Percentiles rank a stretch among this genome's conserved stretches.
phyloP scores from a whole-genome alignment of 2,329 filamentous ascomycete species.

The Botrytis galanthina region DNA sequence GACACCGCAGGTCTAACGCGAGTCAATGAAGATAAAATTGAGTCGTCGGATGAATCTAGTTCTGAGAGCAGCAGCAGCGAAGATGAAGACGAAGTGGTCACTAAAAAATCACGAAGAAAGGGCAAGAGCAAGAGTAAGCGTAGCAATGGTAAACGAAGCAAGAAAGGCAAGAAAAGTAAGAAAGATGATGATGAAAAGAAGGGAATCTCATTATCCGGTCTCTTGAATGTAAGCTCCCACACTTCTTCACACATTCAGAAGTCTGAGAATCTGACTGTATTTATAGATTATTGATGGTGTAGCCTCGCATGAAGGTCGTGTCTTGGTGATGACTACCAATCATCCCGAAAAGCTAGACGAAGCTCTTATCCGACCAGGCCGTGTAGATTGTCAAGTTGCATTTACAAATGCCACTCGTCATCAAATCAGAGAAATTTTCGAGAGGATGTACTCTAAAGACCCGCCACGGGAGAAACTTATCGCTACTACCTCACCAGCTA shows the following conservation, averaged over 20 bases:
- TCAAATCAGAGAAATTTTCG: constrained; percentile 58
- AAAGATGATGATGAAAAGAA: constrained; percentile 32
- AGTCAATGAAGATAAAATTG: constrained; percentile 30
- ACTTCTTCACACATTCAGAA: neutral
- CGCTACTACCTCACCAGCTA: constrained; percentile 28
- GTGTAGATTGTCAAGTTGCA: constrained; percentile 67
- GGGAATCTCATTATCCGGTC: constrained; percentile 70
- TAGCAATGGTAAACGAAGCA: constrained; percentile 37
- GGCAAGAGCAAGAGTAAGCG: constrained; percentile 34
- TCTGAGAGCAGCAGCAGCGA: neutral
- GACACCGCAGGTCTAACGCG: constrained; percentile 61
- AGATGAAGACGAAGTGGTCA: constrained; percentile 30
- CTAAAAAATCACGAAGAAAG: constrained; percentile 47
- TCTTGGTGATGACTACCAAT: constrained; percentile 83
- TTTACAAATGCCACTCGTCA: constrained; percentile 57
- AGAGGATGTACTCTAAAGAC: constrained; percentile 56
- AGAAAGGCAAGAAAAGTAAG: neutral
- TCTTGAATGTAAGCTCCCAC: constrained; percentile 57
- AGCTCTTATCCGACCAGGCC: constrained; percentile 70
- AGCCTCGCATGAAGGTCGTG: constrained; percentile 72
- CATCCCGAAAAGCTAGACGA: constrained; percentile 69
- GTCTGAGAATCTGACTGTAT: constrained; percentile 9
- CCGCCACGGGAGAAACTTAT: constrained; percentile 28
- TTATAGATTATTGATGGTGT: constrained; percentile 48
- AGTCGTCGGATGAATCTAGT: constrained; percentile 11